Evolutionary conservation across 2,329 filamentous ascomycete genomes (phyloP).

Genomic region (Chrysoporthe deuterocubensis): DNA sequence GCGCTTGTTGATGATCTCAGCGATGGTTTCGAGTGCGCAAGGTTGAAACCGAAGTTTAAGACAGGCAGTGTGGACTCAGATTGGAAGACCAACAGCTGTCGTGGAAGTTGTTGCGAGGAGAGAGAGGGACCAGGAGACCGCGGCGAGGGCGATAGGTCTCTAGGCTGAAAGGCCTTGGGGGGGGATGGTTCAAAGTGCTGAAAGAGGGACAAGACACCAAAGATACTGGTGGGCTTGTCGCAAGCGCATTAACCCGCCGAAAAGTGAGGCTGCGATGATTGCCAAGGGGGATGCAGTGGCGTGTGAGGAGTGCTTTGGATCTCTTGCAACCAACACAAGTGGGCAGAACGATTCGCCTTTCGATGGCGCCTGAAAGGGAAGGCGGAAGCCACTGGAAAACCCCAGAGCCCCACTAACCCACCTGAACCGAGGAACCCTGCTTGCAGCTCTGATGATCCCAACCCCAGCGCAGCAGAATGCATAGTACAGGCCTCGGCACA

Average conservation of each 20-base stretch:
- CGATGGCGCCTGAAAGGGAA: constrained; percentile 18
- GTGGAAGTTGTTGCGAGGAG: neutral
- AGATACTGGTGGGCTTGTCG: neutral
- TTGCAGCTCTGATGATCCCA: constrained; percentile 7
- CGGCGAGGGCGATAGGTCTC: neutral
- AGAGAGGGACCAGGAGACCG: neutral
- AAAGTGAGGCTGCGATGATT: constrained; percentile 17
- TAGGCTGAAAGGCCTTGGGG: neutral
- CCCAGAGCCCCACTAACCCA: constrained; percentile 4
- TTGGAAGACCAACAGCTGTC: neutral
- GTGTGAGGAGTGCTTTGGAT: neutral
- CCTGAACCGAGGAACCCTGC: constrained; percentile 8
- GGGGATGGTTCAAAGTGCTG: neutral
- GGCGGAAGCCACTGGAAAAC: constrained; percentile 13
- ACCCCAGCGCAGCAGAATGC: constrained; percentile 2
- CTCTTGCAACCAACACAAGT: neutral
- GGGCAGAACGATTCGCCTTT: constrained; percentile 10
- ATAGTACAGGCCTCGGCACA: constrained; percentile 6
- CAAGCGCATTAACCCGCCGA: constrained; percentile 28
- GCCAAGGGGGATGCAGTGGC: constrained; percentile 5
- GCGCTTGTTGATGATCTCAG: neutral
- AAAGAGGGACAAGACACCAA: neutral
- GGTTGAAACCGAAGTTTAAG: neutral
- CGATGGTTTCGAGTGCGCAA: neutral
- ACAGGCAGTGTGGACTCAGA: neutral